Base-by-base conservation (phyloP, 495 filamentous ascomycete species). In the Geoglossum glabrum region DNA sequence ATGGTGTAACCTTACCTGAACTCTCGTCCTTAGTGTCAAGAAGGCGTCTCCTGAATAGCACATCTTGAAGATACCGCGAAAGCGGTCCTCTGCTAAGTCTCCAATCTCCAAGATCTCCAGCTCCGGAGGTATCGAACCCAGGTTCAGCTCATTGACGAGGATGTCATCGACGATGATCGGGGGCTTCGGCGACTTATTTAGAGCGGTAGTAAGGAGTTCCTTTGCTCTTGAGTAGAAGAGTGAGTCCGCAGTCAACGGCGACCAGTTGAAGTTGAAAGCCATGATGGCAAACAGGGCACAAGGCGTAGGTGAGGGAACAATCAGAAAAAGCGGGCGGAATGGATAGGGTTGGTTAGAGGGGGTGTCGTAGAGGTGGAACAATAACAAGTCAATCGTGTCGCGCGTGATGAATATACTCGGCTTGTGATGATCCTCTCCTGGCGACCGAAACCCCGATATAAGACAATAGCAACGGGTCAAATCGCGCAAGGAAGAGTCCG, bases 191-290 rank as follows among this genome's bases (percentile, higher is more conserved):
- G 87, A 94, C 71, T 97, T 97, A 77, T 98, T 98, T 63, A 98
- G 76, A 30, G 92, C 93, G 46, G 84, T 82, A 26, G 92, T 98
- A 51, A 98, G 79, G 65, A 97, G 86, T 63, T 95, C 90, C 67
- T 90, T 85, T 54, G 92, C 92, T 64, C 88, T 81, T 64, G 82
- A 79, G 70, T 93, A 93, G 73, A 93, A 93, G 59, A 72, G 70
- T 67, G 87, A 88, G 74, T 95, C 87, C 63, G 90, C 90, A 71
- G 90, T 89, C 63, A 98, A 79, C 67, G 92, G 92, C 78, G 89
- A 95, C 92, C 92, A 98, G 88, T 97, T 98, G 86, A 98, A 97
- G 76, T 95, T 96, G 82, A 98, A 98, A 61, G 92, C 90, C 92
- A 98, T 98, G 72, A 33, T 33, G 15, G 46, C 23, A 1, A 15